These are phyloP conservation scores for Prunus kanzakura DNA, from an alignment of 306 rosid genomes.

Conservation along the genomic window DNA sequence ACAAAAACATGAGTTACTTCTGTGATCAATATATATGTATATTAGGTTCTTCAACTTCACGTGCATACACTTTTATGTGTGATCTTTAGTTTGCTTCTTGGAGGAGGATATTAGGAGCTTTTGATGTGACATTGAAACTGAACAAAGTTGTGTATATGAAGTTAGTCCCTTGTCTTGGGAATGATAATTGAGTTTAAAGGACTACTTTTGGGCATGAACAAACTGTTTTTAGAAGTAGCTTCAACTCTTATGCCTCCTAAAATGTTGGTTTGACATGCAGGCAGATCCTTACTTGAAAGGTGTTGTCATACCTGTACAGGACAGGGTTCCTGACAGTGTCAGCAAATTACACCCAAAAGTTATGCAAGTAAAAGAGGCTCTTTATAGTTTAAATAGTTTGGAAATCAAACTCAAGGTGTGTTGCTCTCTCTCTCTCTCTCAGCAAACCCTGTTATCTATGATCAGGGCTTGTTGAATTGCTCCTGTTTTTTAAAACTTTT, in stretches of 20 bases:
- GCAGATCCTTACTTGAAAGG: conserved; percentile 46
- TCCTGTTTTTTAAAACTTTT: too few relatives aligned
- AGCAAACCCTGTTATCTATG: too few relatives aligned
- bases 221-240: neutral
- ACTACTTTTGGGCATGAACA: neutral
- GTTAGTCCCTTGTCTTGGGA: neutral
- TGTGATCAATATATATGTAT: too few relatives aligned
- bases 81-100: too few relatives aligned
- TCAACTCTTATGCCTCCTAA: neutral
- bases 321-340: conserved; percentile 16
- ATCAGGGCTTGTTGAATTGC: too few relatives aligned
- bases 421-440: conserved; percentile 3
- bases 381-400: conserved; percentile 39
- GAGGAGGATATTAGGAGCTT: neutral
- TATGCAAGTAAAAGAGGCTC: conserved; percentile 38
- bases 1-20: too few relatives aligned
- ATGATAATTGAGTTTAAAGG: neutral
- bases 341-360: conserved; percentile 29
- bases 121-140: neutral
- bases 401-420: conserved; percentile 49
- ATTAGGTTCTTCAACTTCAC: too few relatives aligned
- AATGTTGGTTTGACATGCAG: conserved; percentile 22
- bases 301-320: conserved; percentile 33
- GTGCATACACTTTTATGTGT: too few relatives aligned
- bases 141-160: neutral